Base-by-base conservation (phyloP, 2,329 filamentous ascomycete genomes). In the Orbilia oligospora region DNA sequence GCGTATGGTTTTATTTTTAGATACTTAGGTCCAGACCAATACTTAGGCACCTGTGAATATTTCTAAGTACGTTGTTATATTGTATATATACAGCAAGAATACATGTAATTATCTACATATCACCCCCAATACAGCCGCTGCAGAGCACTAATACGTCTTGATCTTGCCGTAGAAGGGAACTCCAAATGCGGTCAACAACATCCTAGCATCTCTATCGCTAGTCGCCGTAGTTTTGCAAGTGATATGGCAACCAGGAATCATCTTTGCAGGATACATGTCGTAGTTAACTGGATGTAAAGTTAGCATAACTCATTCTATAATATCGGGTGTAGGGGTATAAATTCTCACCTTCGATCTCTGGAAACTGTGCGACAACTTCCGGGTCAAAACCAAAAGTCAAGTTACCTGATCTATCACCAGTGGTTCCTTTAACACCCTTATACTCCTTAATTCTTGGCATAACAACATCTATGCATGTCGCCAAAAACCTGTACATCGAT, bases 391-490 rank as follows among this genome's bases (percentile, higher is more conserved):
- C 96, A 84, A 94, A 95, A 9, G 88, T 88, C 81, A 99, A 88
- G 84, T 98, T 97, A 44, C 96, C 96, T 79, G 91, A 91, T 83
- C 90, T 91, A 84, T 99, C 96, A 83, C 96, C 96, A 46, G 93
- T 93, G 51, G 87, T 89, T 61, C 90, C 90, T 81, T 89, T 89
- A n/a, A 92, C 87, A 76, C 96, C 96, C 71, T 89, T 90, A 92
- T 93, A 99, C 82, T 99, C 96, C 87, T 98, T 99, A 85, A 99
- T 97, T 83, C 91, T 92, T 46, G 96, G 96, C 83, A 98, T 88
- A 5, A 99, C 94, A 8, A 98, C 87, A 83, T 97, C 93, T 70
- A 98, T 88, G 81, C 94, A 87, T 86, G 97, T 97, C 83, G 95
- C 92, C 53, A 99, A 84, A 84, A 99, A 97, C 84, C 97, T 91